Base-by-base conservation (phyloP, 2,329 filamentous ascomycete species). In the Metarhizium anisopliae region DNA sequence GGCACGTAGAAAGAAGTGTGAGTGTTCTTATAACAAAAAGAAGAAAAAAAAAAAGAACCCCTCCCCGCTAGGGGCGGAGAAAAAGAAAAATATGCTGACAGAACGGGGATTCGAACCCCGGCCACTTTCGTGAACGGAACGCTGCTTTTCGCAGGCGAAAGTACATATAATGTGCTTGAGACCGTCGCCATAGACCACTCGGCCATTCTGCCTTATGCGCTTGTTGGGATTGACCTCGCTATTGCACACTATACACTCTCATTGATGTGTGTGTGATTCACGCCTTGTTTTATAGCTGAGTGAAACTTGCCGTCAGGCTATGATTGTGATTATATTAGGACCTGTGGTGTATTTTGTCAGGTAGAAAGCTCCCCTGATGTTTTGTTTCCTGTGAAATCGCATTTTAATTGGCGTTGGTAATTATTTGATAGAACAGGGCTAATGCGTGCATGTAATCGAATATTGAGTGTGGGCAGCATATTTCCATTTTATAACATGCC, bases 121-220 rank as follows among this genome's bases (percentile, higher is more conserved):
- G 60, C 60, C 60, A 62, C 60, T 62, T 61, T 60, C 60, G 60
- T 62, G 60, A 62, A 60, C 58, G 60, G 60, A 61, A 61, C 57
- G 57, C 59, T 61, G 53, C 58, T 59, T 61, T 57, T 30, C 36
- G 50, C 56, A 57, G n/a, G 51, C 56, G 58, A 57, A 60, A 61
- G 58, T 52, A 49, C 58, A 60, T 56, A 58, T 13, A 1, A 55
- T 61, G 59, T 51, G 35, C 60, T 62, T 61, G 61, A 64, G 56
- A 60, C 61, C 55, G 55, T 58, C 59, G 57, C 54, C 60, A 60
- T 61, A 61, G 59, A 61, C 59, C 60, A 61, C 60, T 62, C 60
- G 59, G 60, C 60, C 60, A 61, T 56, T 60, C 58, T 60, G 59
- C 59, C 59, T 60, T 59, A 38, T 4, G n/a, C 25, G 25, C 25